Conservation (phyloP, 2,329 filamentous ascomycete species). For the Orbilia blumenaviensis region DNA sequence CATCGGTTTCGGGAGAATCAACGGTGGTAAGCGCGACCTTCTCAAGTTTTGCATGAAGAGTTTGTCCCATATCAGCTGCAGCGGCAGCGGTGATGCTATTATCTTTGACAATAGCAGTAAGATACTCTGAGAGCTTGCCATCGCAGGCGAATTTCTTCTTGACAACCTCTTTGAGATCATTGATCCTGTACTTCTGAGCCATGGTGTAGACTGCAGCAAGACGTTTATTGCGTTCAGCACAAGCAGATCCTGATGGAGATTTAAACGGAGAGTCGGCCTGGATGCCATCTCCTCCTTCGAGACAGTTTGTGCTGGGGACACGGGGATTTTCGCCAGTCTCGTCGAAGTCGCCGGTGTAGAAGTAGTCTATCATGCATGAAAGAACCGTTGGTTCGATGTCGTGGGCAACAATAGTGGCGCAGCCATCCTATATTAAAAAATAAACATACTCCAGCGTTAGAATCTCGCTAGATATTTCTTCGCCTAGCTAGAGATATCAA, state of each 20-base stretch:
- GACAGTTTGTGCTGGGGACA: constrained; percentile 4
- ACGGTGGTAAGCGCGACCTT: not conserved
- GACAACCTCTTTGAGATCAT: constrained; percentile 12
- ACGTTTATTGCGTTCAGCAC: not conserved
- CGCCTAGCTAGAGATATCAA: too few species aligned
- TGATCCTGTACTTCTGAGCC: constrained; percentile 30
- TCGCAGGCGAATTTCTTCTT: constrained; percentile 7
- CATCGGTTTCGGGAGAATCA: not conserved
- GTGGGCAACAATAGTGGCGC: not conserved
- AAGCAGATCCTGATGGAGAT: constrained; percentile 9
- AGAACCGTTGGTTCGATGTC: constrained; percentile 14
- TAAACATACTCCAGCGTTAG: too few species aligned
- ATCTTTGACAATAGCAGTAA: constrained; percentile 3
- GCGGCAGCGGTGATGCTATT: not conserved
- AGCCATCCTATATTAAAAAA: constrained; percentile 10
- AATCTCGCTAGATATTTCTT: too few species aligned
- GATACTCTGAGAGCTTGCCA: constrained; percentile 26
- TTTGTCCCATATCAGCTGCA: not conserved
- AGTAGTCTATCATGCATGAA: constrained; percentile 29
- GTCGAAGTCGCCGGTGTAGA: constrained; percentile 39
- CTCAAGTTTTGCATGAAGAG: constrained; percentile 21
- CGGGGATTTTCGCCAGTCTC: constrained; percentile 11
- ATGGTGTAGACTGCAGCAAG: constrained; percentile 26
- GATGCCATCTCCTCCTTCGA: not conserved
- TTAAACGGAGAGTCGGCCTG: not conserved